Base-by-base conservation (phyloP, 2,329 filamentous ascomycete species). In the Calycina marina region DNA sequence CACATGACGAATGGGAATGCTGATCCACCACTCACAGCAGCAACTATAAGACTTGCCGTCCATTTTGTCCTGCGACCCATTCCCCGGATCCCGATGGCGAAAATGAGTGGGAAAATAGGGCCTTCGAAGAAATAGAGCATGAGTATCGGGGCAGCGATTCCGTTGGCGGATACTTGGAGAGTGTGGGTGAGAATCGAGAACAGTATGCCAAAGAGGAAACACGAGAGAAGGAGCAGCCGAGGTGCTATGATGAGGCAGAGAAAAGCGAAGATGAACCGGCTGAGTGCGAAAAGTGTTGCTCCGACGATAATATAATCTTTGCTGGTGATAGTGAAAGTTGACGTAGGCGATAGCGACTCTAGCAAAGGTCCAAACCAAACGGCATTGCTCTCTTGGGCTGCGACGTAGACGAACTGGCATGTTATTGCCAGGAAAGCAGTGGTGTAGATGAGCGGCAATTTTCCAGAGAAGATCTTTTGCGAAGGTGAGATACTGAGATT, bases 71-170 rank as follows among this genome's bases (percentile, higher is more conserved):
- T 68, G n/a, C 70, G 67, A 0, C 84, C 84, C 30, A 92, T 69
- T 1, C 84, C 83, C 3, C 82, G 71, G 37, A 93, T 74, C 3
- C 78, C 80, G 9, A 90, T 66, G 3, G 80, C 74, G 43, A 85
- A 84, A 38, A 90, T 75, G 2, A 86, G 73, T 0, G 85, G 84
- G 63, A 82, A 93, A 44, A 83, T 71, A 31, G 84, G 82, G 0
- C 77, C 80, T 53, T 88, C 82, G 48, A 81, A 83, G 54, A 92
- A 83, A 42, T 83, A 76, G 41, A 80, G 78, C 16, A 86, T 46
- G 24, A 76, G 62, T 2, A 80, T 58, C 41, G 82, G 75, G n/a
- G 71, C 61, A 14, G 61, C 56, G 14, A 73, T 51, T 1, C 67
- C 42, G 40, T 71, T 63, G 0, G 65, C 25, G 42, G 33, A 3